These are phyloP conservation scores for Coemansia sp. DNA, from an alignment of 192 early-diverging fungal species.

Conservation along the genomic window DNA sequence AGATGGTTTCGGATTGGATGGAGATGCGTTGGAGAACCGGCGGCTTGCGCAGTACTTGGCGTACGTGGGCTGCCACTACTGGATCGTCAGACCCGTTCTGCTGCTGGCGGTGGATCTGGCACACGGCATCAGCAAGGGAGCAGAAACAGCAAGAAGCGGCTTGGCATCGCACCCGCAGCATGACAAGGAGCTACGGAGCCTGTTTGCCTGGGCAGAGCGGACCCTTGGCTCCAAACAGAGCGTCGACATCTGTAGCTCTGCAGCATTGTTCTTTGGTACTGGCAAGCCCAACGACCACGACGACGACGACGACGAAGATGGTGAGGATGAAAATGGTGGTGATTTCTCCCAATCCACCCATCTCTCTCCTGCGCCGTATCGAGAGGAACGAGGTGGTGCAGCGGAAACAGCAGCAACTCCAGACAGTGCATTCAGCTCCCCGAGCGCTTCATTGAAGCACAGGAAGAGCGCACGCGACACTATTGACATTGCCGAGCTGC, in stretches of 20 bases:
- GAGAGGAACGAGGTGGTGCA: no score
- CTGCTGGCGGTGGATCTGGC: background rate
- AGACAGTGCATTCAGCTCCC: slow-evolving; percentile 7
- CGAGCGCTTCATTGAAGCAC: slow-evolving; percentile 14
- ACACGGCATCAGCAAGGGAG: background rate
- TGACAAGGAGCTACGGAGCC: background rate
- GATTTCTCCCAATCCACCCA: no score
- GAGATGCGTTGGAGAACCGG: background rate
- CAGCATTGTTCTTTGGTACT: background rate
- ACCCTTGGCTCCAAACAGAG: background rate
- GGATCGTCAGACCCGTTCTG: slow-evolving; percentile 18
- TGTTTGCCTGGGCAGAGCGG: slow-evolving; percentile 1
- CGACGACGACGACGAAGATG: background rate
- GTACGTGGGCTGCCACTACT: slow-evolving; percentile 21
- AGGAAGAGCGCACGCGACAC: background rate
- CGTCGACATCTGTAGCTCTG: no score
- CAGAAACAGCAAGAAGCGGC: background rate
- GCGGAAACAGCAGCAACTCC: slow-evolving; percentile 7
- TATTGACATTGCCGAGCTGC: slow-evolving; percentile 29
- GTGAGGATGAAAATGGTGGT: no score
- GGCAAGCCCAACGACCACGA: background rate
- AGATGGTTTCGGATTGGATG: background rate
- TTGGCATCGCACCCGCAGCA: no score
- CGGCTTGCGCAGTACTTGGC: background rate
- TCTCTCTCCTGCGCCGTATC: no score